Evolutionary conservation across 257 asterid genomes (phyloP), one percentile per base, ranked within the genome.

Genomic region (Coffea canephora): DNA sequence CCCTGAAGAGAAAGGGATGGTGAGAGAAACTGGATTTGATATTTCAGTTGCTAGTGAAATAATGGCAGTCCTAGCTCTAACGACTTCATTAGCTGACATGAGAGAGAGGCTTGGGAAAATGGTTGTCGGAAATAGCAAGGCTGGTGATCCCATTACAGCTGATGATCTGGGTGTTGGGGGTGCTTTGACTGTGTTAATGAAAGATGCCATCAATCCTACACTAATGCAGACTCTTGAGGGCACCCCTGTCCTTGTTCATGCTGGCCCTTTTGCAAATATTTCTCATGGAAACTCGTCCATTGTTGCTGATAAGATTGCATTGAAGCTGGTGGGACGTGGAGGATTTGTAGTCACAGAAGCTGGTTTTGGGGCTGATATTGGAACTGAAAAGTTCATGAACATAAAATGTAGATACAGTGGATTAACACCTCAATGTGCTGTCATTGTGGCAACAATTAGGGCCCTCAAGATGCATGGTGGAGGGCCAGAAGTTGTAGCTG

Each of bases 391-490:
- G 91, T 95, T 95, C 81, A 91, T 93, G 97, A 95, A 95, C 78
- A 95, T 95, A 75, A 95, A 95, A 87, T 95, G 98, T 83, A 87
- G 99, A 79, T 93, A 93, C 83, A 95, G 99, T 77, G 97, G 96
- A 62, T 88, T 92, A 64, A 86, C 85, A 21, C 98, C 99, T 74
- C 99, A 95, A 71, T 95, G 98, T 84, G 99, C 99, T 59, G 78
- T 95, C 75, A 91, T 93, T 77, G 98, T 95, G 67, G 99, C 98
- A 25, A 95, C 98, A 25, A 84, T 95, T 73, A 87, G 99, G 89
- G 98, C 99, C 74, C 97, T 94, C 59, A 95, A 95, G 77, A 95
- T 95, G 99, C 98, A 95, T 1, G 99, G 99, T 61, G 98, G 99
- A 54, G 99, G 99, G 64, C 99, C 98, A 39, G 90, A 86, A 64